Evolutionary conservation across 2,329 filamentous ascomycete species (phyloP), one percentile per base, ranked within the genome.

Genomic region (Xylariaceae sp.): DNA sequence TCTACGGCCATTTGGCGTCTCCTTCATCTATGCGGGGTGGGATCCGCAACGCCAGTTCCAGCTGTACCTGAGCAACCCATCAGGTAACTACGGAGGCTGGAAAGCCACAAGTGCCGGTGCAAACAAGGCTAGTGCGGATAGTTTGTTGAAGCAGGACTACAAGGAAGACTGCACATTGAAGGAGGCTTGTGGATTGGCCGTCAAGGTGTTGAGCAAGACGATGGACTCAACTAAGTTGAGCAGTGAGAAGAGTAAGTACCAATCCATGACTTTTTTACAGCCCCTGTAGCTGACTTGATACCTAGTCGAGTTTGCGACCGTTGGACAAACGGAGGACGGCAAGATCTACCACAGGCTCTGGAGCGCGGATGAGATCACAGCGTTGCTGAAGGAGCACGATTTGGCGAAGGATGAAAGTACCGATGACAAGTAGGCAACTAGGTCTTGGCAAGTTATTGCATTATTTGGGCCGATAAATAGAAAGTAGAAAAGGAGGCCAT

Each of bases 161-260:
- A 97, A 97, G 82, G 94, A 99, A 78, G 92, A 97, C 69, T 97
- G 92, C 76, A 88, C 90, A 67, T 77, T 99, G 72, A 90, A 96
- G 80, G 94, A 99, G 80, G 94, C 95, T 3, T 99, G 94, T 74
- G 92, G 89, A 57, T 88, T 97, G 82, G 94, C 94, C 9, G 94
- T 99, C 74, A 99, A 99, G 84, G 94, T 99, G 64, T 79, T 99
- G 67, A 97, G 94, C 84, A 99, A 99, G 87, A 99, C 94, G 4
- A 99, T 99, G 95, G 94, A 99, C 76, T 96, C 92, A 57, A 97
- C 93, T 57, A 99, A 97, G 82, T 79, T 99, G 73, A 97, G 92
- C 81, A 96, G 92, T 73, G 94, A 99, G 83, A 99, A 99, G 85
- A 96, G 92, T 96, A 79, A 76, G 90, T 81, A 49, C 23, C 2